A percentile compares a stretch with the other conserved stretches of the same genome.
phyloP scores from a whole-genome alignment of 1,139 yeast species.

The Magnusiomyces fungicola region DNA sequence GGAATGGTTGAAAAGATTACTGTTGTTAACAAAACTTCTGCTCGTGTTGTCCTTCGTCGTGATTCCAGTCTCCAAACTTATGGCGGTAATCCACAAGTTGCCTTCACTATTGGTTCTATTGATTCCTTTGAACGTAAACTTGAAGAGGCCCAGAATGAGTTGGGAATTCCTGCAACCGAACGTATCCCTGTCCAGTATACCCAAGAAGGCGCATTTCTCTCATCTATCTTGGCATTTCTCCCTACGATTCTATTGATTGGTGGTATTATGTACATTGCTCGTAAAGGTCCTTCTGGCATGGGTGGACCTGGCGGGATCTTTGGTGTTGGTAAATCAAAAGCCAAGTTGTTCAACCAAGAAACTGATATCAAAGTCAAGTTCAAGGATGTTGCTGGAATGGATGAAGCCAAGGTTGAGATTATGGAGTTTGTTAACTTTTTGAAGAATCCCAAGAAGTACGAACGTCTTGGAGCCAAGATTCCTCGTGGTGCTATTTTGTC shows the following conservation, averaged over 20 bases:
- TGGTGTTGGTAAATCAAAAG: constrained; percentile 68
- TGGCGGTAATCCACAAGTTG: constrained; percentile 25
- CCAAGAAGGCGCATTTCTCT: constrained; percentile 52
- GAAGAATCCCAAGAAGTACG: constrained; percentile 86
- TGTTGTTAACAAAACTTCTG: constrained; percentile 71
- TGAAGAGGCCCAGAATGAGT: constrained; percentile 68
- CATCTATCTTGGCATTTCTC: constrained; percentile 58
- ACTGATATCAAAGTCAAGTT: constrained; percentile 81
- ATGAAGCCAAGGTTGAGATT: constrained; percentile 93
- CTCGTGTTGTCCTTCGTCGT: constrained; percentile 40
- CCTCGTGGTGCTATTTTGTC: constrained; percentile 96
- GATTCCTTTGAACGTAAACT: constrained; percentile 82
- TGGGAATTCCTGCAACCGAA: constrained; percentile 56
- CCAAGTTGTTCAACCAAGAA: constrained; percentile 86
- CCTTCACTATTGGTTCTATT: constrained; percentile 71
- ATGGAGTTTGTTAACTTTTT: constrained; percentile 95
- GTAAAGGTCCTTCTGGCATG: constrained; percentile 46
- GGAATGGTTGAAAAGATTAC: constrained; percentile 73
- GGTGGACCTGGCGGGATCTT: constrained; percentile 36
- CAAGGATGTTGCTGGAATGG: constrained; percentile 94
- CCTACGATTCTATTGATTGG: constrained; percentile 85
- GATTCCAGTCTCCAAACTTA: constrained; percentile 19
- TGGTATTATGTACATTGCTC: constrained; percentile 71
- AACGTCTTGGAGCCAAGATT: constrained; percentile 86
- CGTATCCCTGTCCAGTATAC: constrained; percentile 72